phyloP scores from a whole-genome alignment of 495 filamentous ascomycete species.

The Podospora pseudoanserina region DNA sequence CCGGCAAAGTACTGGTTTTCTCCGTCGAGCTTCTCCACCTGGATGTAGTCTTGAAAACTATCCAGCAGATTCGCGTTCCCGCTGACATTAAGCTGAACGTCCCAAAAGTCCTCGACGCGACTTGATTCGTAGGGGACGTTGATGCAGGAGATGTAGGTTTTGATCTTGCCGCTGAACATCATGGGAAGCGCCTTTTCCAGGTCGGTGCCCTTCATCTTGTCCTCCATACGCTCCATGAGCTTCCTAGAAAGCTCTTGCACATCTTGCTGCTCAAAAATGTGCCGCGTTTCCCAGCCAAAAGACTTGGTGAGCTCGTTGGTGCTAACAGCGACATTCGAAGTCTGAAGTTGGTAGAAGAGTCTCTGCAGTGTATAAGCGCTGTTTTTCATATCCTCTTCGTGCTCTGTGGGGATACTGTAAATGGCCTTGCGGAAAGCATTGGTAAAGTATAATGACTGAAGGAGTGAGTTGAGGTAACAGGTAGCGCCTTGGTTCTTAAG shows the following conservation, averaged over 20 bases:
- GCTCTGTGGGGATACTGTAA: conserved; percentile 88
- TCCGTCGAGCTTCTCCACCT: conserved; percentile 93
- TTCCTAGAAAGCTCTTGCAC: conserved; percentile 96
- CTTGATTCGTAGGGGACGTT: conserved; percentile 97
- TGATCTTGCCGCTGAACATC: conserved; percentile 93
- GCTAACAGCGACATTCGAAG: conserved; percentile 70
- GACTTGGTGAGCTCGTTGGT: conserved; percentile 91
- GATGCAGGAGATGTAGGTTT: conserved; percentile 98
- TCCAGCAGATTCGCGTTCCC: conserved; percentile 89
- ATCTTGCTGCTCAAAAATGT: conserved; percentile 99
- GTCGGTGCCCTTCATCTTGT: conserved; percentile 95
- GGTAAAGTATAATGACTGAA: conserved; percentile 96
- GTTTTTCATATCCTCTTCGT: conserved; percentile 74
- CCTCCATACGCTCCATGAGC: conserved; percentile 92
- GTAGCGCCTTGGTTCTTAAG: conserved; percentile 97
- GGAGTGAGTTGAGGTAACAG: conserved; percentile 94
- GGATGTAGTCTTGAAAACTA: conserved; percentile 93
- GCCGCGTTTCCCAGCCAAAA: conserved; percentile 96
- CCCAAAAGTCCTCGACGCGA: conserved; percentile 95
- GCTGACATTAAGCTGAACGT: conserved; percentile 94
- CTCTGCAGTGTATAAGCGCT: conserved; percentile 93
- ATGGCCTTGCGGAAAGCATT: conserved; percentile 96
- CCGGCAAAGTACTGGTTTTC: conserved; percentile 97
- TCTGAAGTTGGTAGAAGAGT: conserved; percentile 92
- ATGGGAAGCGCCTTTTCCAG: conserved; percentile 88